These are phyloP conservation scores for Cytospora mali DNA, from an alignment of 2,329 filamentous ascomycete species.

Conservation along the genomic window DNA sequence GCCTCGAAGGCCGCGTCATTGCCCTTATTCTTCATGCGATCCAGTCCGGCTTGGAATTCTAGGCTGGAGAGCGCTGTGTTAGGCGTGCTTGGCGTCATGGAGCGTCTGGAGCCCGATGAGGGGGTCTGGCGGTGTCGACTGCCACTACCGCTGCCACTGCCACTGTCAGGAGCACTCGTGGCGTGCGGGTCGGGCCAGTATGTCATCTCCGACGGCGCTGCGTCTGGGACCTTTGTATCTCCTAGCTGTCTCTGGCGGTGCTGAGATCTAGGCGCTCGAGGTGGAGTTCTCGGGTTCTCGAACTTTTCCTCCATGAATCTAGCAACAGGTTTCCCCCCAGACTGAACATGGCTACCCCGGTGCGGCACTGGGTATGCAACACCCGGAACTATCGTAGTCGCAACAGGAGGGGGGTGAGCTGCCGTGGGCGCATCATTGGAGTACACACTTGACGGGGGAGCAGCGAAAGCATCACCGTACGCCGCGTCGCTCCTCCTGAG, in stretches of 20 bases:
- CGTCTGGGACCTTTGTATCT: neutral
- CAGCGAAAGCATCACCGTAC: neutral
- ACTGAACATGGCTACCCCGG: neutral
- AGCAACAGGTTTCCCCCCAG: neutral
- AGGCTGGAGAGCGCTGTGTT: neutral
- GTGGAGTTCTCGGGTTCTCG: neutral
- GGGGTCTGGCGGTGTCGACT: neutral
- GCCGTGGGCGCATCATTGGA: slow-evolving; percentile 11
- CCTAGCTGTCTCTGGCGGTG: neutral
- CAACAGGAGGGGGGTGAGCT: slow-evolving; percentile 18
- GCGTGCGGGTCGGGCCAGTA: slow-evolving; percentile 3
- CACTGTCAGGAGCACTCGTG: neutral
- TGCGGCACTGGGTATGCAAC: neutral
- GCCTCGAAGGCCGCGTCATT: too few relatives aligned
- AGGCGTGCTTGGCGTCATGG: neutral
- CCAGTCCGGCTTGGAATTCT: slow-evolving; percentile 13
- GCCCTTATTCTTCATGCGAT: neutral
- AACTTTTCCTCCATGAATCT: neutral
- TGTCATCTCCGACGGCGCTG: neutral
- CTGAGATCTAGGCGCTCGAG: neutral
- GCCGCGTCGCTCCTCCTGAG: neutral
- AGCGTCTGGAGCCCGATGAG: neutral
- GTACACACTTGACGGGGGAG: slow-evolving; percentile 21
- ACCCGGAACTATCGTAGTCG: neutral
- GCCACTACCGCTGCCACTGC: too few relatives aligned